Evolutionary conservation across 257 asterid species (phyloP), one percentile per base, ranked within the genome.

Genomic region (Marsdenia floribunda): DNA sequence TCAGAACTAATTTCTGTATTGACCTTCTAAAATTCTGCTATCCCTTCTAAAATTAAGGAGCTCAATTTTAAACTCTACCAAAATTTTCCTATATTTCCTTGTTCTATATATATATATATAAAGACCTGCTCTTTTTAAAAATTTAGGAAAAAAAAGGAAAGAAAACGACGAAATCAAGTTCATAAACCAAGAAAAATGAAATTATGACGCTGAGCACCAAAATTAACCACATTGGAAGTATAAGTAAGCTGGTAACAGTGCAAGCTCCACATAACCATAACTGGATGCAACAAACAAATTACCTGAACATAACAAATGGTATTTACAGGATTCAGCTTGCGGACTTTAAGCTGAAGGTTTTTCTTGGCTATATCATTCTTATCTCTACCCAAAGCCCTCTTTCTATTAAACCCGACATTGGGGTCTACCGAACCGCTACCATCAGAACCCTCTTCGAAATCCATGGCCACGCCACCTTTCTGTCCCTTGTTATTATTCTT

Each of bases 351-450:
- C 76, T 88, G 90, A 82, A 91, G 85, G 66, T 83, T 77, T 83
- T 82, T 88, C 79, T 79, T 91, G 40, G 88, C 86, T 81, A 81
- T 73, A 59, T 83, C 88, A 69, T 79, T 80, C 21, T 52, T 85
- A 83, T 91, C 94, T 82, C 82, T 85, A 52, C 98, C 98, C 68
- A 90, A 90, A 22, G 98, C 98, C 85, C 98, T 88, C 86, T 88
- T 87, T 68, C 80, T 83, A 74, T 91, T 93, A 80, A 88, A 93
- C 67, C 89, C 97, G 29, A 75, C 38, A 66, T n/a, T 72, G 38
- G 74, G 64, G 80, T 80, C 95, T 15, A 2, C 26, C 12, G 65
- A 60, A 46, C 19, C 73, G 71, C 57, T 57, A 35, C 52, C 75
- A 38, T 52, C 68, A 63, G 78, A 76, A 63, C n/a, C 75, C 69